Percentiles rank a stretch among this genome's conserved stretches.
Conservation (phyloP, 1,139 yeast species). For the Geotrichum klebahnii region DNA sequence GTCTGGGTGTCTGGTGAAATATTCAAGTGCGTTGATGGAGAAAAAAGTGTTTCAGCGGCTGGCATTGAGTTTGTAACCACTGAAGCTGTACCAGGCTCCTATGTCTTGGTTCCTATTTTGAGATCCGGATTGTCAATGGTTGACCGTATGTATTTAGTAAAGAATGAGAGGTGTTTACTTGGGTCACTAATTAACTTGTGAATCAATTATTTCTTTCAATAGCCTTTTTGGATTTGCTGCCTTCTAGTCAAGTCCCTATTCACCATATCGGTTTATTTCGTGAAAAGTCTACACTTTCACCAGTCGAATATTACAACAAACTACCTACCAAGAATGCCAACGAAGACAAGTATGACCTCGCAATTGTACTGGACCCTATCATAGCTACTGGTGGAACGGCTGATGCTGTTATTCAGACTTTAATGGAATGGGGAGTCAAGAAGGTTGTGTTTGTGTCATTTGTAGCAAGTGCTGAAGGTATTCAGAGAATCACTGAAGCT, state of each 20-base stretch:
- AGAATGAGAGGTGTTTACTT: too few species aligned
- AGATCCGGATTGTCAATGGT: slow-evolving; percentile 39
- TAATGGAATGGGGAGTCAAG: slow-evolving; percentile 38
- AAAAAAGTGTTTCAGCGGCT: slow-evolving; percentile 27
- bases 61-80: slow-evolving; percentile 25
- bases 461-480: slow-evolving; percentile 33
- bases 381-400: slow-evolving; percentile 43
- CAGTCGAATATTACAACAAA: slow-evolving; percentile 41
- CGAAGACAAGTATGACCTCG: too few species aligned
- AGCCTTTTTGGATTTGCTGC: slow-evolving; percentile 33
- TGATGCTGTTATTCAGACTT: slow-evolving; percentile 37
- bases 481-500: slow-evolving; percentile 27
- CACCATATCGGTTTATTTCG: slow-evolving; percentile 39
- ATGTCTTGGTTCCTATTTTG: slow-evolving; percentile 36
- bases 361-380: slow-evolving; percentile 39
- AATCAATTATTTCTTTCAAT: neutral
- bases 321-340: slow-evolving; percentile 31
- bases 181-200: too few species aligned
- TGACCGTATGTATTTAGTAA: slow-evolving; percentile 25
- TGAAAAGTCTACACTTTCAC: slow-evolving; percentile 35
- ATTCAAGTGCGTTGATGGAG: slow-evolving; percentile 18
- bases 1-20: slow-evolving; percentile 32
- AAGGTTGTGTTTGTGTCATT: slow-evolving; percentile 34
- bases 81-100: slow-evolving; percentile 27
- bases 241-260: slow-evolving; percentile 34